These are phyloP conservation scores for Aspergillus arachidicola DNA, from an alignment of 2,329 filamentous ascomycete species.

Conservation along the genomic window DNA sequence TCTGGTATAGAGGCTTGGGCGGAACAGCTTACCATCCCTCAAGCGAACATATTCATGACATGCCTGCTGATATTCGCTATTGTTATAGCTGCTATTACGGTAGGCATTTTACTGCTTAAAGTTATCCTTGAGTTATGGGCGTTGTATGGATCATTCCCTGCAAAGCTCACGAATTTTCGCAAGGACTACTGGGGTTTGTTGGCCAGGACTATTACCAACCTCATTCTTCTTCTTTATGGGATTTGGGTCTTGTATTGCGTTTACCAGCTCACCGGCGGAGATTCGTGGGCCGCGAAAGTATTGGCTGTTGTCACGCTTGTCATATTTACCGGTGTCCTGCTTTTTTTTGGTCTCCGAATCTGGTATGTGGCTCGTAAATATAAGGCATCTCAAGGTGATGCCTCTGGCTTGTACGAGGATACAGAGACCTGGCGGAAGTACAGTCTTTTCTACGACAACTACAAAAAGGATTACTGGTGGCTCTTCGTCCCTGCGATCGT, in stretches of 20 bases:
- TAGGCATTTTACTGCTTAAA: constrained; percentile 87
- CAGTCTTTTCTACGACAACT: constrained; percentile 94
- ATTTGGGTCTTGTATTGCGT: constrained; percentile 96
- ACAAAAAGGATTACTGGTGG: constrained; percentile 97
- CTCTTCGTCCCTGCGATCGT: constrained; percentile 85
- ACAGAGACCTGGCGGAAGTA: constrained; percentile 94
- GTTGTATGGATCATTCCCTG: constrained; percentile 83
- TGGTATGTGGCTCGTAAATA: constrained; percentile 73
- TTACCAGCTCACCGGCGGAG: constrained; percentile 90
- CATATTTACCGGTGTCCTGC: constrained; percentile 79
- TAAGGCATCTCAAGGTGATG: constrained; percentile 74
- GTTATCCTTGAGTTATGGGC: constrained; percentile 89
- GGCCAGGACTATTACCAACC: constrained; percentile 81
- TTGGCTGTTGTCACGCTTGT: constrained; percentile 80
- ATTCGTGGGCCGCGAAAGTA: constrained; percentile 88
- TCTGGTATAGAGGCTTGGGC: constrained; percentile 79
- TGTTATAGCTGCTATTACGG: constrained; percentile 77
- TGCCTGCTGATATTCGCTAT: constrained; percentile 87
- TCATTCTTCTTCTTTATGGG: constrained; percentile 90
- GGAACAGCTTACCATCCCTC: constrained; percentile 81
- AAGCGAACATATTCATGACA: constrained; percentile 94
- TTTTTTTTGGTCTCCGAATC: constrained; percentile 83
- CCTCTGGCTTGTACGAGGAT: constrained; percentile 76
- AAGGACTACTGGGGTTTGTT: constrained; percentile 96
- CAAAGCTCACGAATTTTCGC: constrained; percentile 78